A percentile compares a stretch with the other conserved stretches of the same genome.
Evolutionary conservation across 176 grass and related monocot genomes (phyloP).

Genomic region (Tillandsia leiboldiana): DNA sequence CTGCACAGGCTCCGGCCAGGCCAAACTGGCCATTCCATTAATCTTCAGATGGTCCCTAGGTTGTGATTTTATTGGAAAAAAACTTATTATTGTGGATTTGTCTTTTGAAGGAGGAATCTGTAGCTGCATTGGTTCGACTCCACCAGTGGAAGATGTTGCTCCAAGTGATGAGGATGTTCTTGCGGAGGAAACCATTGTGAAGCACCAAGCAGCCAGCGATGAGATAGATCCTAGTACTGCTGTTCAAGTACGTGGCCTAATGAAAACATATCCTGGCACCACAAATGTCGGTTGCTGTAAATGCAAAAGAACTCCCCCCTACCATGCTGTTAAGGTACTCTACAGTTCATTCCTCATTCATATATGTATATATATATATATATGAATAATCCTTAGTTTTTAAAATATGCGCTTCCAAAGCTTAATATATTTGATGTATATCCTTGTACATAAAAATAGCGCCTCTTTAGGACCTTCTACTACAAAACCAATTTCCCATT

Average conservation of each 20-base stretch:
- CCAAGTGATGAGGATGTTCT: constrained; percentile 87
- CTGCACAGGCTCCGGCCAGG: no score
- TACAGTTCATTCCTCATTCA: not conserved
- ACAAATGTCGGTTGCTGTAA: constrained; percentile 68
- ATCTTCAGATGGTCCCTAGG: not conserved
- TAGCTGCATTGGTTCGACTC: constrained; percentile 64
- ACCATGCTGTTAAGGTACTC: constrained; percentile 90
- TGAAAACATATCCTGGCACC: constrained; percentile 77
- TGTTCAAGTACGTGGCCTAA: constrained; percentile 73
- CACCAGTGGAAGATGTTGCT: constrained; percentile 48
- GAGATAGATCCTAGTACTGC: constrained; percentile 56
- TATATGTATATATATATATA: not conserved
- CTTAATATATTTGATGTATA: no score
- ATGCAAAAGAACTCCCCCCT: constrained; percentile 59
- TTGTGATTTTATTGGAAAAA: not conserved
- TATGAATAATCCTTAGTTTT: no score
- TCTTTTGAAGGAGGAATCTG: constrained; percentile 69
- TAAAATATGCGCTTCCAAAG: no score
- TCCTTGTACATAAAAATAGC: no score
- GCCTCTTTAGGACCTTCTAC: no score
- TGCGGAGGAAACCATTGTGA: constrained; percentile 59
- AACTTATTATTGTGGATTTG: constrained; percentile 10
- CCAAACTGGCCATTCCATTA: no score
- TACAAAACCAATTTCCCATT: no score
- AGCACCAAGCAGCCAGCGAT: constrained; percentile 40